Conservation (phyloP, 306 rosid genomes). For the Medicago lupulina region DNA sequence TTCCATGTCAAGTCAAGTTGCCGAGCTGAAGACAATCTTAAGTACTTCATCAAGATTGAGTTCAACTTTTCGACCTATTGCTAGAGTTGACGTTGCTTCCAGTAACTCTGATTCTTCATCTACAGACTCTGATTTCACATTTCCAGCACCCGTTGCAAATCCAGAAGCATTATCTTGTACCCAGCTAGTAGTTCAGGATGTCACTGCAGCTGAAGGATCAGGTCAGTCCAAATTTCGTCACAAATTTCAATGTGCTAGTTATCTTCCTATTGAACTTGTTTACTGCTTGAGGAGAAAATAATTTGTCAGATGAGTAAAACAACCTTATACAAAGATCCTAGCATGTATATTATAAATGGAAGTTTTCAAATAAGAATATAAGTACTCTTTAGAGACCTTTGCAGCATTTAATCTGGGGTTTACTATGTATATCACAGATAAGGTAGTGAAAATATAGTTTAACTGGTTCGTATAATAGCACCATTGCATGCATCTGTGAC, state of each 20-base stretch:
- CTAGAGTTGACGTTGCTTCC: conserved; percentile 66
- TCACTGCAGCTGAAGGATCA: conserved; percentile 71
- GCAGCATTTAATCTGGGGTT: conserved; percentile 2
- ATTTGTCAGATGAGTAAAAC: conserved; percentile 27
- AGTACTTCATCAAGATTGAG: conserved; percentile 70
- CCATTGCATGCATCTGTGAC: conserved; percentile 32
- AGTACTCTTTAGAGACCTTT: conserved; percentile 12
- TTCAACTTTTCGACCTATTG: conserved; percentile 65
- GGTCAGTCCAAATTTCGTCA: conserved; percentile 63
- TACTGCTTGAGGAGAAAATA: conserved; percentile 26
- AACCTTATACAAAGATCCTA: conserved; percentile 17
- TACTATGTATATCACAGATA: conserved; percentile 24
- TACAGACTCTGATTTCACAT: conserved; percentile 77
- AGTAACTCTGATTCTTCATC: conserved; percentile 85
- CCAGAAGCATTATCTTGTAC: conserved; percentile 47
- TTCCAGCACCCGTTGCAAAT: conserved; percentile 62
- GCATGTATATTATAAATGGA: conserved; percentile 29
- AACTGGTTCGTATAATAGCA: conserved; percentile 21
- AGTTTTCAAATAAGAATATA: conserved; percentile 14
- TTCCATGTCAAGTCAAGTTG: conserved; percentile 84
- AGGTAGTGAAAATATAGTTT: conserved; percentile 19
- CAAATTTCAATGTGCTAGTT: conserved; percentile 34
- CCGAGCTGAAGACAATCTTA: conserved; percentile 75
- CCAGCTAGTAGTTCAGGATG: conserved; percentile 68
- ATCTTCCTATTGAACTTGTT: conserved; percentile 30